A percentile compares a stretch with the other conserved stretches of the same genome.
Conservation (phyloP, 192 early-diverging fungal genomes). For the Neocallimastix lanati region DNA sequence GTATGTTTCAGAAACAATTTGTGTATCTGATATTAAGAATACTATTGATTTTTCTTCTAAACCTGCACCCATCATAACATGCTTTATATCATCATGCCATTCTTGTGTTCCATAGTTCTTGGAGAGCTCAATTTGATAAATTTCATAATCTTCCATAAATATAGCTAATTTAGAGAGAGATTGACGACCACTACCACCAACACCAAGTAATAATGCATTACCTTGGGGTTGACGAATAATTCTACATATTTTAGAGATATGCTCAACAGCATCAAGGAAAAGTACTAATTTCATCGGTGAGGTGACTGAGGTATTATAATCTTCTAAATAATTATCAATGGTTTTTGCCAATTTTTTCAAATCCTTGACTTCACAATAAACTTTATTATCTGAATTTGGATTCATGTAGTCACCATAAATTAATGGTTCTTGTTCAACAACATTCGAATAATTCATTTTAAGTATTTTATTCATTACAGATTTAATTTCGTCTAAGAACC, state of each 20-base stretch:
- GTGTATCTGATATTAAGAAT: constrained; percentile 38
- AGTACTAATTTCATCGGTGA: constrained; percentile 46
- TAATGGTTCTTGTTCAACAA: constrained; percentile 28
- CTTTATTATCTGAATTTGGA: constrained; percentile 18
- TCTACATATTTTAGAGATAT: constrained; percentile 30
- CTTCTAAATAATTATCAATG: constrained; percentile 28
- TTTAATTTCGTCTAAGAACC: constrained; percentile 22
- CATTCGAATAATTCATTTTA: constrained; percentile 15
- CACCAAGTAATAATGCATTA: constrained; percentile 36
- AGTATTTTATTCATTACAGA: constrained; percentile 26
- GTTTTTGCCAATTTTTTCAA: constrained; percentile 22
- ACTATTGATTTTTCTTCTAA: constrained; percentile 26
- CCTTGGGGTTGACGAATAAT: constrained; percentile 33
- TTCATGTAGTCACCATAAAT: constrained; percentile 35
- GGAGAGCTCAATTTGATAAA: constrained; percentile 37
- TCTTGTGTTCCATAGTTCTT: constrained; percentile 30
- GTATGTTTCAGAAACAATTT: constrained; percentile 38
- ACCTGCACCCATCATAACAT: constrained; percentile 29
- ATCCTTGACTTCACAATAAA: constrained; percentile 29
- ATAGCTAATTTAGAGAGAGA: constrained; percentile 32
- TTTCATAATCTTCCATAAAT: constrained; percentile 33
- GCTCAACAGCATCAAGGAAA: constrained; percentile 38
- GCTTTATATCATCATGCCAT: constrained; percentile 43
- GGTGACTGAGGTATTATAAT: constrained; percentile 31
- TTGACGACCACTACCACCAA: constrained; percentile 37